Percentiles rank a stretch among this genome's conserved stretches.
These are phyloP conservation scores for Ceratobasidium sp. DNA, from an alignment of 1,284 basidiomycete genomes.

Conservation along the genomic window DNA sequence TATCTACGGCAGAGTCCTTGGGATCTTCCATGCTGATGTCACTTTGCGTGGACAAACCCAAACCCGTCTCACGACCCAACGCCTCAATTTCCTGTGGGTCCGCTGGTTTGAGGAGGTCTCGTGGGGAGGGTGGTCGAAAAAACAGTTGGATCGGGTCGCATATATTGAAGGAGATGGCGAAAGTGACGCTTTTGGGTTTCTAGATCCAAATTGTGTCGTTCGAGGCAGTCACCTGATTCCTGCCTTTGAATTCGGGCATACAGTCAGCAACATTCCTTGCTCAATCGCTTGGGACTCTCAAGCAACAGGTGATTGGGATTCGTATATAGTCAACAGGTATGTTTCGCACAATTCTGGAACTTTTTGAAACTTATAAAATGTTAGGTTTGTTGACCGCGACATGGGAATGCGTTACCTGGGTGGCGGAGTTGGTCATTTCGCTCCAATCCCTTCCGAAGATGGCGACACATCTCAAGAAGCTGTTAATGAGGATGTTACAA, in stretches of 20 bases:
- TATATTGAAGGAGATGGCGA: slow-evolving; percentile 55
- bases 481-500: no score
- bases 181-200: slow-evolving; percentile 59
- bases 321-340: no score
- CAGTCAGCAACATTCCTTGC: not conserved
- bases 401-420: not conserved
- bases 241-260: slow-evolving; percentile 51
- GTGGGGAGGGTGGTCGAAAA: slow-evolving; percentile 46
- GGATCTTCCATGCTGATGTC: slow-evolving; percentile 55
- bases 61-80: not conserved
- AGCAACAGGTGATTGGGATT: slow-evolving; percentile 34
- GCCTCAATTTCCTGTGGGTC: slow-evolving; percentile 53
- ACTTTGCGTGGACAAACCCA: not conserved
- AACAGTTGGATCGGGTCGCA: slow-evolving; percentile 53
- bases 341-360: no score
- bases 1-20: slow-evolving; percentile 56
- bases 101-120: slow-evolving; percentile 53
- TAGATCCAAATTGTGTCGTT: slow-evolving; percentile 59
- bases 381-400: not conserved
- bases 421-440: not conserved
- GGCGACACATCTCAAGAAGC: no score
- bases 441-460: no score
- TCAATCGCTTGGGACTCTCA: slow-evolving; percentile 40
- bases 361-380: not conserved
- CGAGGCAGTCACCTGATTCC: slow-evolving; percentile 57